Evolutionary conservation across 1,139 yeast genomes (phyloP).

Genomic region (Yarrowia galli): DNA sequence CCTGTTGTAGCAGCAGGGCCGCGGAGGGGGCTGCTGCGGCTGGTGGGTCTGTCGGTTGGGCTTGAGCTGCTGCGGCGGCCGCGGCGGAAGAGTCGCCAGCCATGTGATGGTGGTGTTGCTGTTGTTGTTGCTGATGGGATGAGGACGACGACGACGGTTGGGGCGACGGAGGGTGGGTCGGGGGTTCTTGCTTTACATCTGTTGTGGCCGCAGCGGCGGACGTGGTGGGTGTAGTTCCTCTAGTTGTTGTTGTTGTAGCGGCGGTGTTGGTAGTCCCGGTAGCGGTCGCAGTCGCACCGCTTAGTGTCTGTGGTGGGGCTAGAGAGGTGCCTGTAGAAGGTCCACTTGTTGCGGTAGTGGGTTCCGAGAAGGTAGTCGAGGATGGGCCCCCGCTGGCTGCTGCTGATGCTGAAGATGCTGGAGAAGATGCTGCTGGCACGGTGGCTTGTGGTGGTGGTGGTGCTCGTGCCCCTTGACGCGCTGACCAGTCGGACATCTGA

Average conservation of each 20-base stretch:
- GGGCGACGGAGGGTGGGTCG: slow-evolving; percentile 1
- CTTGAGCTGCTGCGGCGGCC: too few relatives aligned
- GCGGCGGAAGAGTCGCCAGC: neutral
- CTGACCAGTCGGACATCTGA: slow-evolving; percentile 37
- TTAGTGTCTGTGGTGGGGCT: slow-evolving; percentile 12
- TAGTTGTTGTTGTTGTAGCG: too few relatives aligned
- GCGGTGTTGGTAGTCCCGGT: neutral
- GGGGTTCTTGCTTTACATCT: slow-evolving; percentile 18
- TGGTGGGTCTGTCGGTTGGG: slow-evolving; percentile 48
- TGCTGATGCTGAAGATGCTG: too few relatives aligned
- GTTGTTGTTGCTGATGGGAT: neutral
- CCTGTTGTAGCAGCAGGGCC: slow-evolving; percentile 73
- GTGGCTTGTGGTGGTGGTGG: neutral
- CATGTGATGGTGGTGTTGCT: neutral
- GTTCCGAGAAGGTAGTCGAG: neutral
- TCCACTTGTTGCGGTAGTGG: neutral
- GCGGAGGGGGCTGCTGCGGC: slow-evolving; percentile 54
- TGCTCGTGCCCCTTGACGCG: slow-evolving; percentile 15
- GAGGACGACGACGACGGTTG: neutral
- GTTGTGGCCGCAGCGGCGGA: neutral
- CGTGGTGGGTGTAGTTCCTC: neutral
- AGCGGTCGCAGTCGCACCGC: neutral
- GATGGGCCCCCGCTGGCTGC: too few relatives aligned
- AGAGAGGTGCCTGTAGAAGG: too few relatives aligned
- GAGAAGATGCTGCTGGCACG: too few relatives aligned